Evolutionary conservation across 495 filamentous ascomycete genomes (phyloP).

Genomic region (Alectoria sarmentosa): DNA sequence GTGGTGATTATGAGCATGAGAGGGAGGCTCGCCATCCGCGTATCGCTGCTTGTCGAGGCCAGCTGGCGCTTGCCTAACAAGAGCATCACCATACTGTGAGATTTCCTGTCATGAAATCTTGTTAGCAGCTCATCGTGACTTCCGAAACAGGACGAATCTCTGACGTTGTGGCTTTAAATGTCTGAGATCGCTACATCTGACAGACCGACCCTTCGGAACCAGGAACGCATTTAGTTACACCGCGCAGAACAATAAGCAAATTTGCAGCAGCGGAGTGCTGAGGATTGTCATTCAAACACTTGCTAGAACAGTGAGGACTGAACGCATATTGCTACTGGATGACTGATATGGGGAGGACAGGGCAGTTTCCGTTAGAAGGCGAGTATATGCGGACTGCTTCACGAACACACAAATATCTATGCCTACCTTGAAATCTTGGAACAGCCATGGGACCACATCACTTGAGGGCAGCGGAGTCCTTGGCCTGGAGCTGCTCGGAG

Average conservation of each 20-base stretch:
- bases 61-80: constrained; percentile 64
- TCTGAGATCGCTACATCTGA: not conserved
- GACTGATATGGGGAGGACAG: not conserved
- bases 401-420: constrained; percentile 19
- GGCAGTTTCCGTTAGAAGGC: not conserved
- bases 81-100: constrained; percentile 73
- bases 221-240: not conserved
- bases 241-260: not conserved
- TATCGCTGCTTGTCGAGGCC: constrained; percentile 64
- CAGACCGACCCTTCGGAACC: not conserved
- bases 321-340: not conserved
- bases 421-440: constrained; percentile 77
- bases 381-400: not conserved
- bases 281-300: not conserved
- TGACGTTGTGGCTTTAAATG: not conserved
- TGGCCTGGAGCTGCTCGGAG: constrained; percentile 62
- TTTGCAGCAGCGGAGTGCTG: not conserved
- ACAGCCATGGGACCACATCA: constrained; percentile 93
- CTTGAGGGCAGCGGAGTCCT: constrained; percentile 81
- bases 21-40: constrained; percentile 38
- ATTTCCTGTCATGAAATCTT: constrained; percentile 51
- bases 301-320: not conserved
- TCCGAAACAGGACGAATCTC: constrained; percentile 13
- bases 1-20: constrained; percentile 47
- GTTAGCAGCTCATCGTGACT: constrained; percentile 23